Base-by-base conservation (phyloP, 768 basidiomycete species). In the Suillus discolor region DNA sequence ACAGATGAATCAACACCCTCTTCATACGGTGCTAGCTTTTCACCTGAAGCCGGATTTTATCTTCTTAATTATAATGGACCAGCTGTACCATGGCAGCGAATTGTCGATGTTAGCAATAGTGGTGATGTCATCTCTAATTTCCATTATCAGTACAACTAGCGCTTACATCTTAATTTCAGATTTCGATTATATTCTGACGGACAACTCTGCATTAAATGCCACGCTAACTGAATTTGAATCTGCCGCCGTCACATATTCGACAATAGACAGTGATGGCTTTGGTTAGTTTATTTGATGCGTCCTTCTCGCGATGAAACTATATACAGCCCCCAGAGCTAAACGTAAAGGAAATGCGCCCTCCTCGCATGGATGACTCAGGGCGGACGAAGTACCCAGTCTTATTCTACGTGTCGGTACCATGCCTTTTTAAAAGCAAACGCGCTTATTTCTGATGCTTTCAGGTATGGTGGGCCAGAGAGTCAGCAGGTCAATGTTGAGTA, bases 301-400 rank as follows among this genome's bases (percentile, higher is more conserved):
- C 67, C 66, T 64, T 57, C 38, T 53, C 55, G 62, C 55, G 57
- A 60, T 54, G 57, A 63, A 70, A 68, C 68, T 68, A 75, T 66
- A 71, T 64, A 28, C 61, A 63, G 66, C 59, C 64, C 66, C 28
- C 70, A 96, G 94, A 94, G 72, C 80, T 98, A 63, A 97, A 97
- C 75, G 92, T 93, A 63, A 84, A 92, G 72, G 96, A 98, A 79
- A 85, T 97, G 70, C 87, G 94, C 18, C 97, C 97, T 20, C 94
- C 95, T 5, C 84, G 86, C 65, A 92, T 99, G 89, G 97, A 99
- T 71, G 89, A 92, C 71, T 91, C 94, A 25, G 97, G 97, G n/a
- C 88, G 93, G 53, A 94, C 91, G 11, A 96, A 97, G 75, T 99
- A 99, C 73, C 93, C 97, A 1, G 95, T 98, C 25, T 81, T 99